Evolutionary conservation across 148 eudicot species (phyloP), one percentile per base, ranked within the genome.

Genomic region (Chenopodium album): DNA sequence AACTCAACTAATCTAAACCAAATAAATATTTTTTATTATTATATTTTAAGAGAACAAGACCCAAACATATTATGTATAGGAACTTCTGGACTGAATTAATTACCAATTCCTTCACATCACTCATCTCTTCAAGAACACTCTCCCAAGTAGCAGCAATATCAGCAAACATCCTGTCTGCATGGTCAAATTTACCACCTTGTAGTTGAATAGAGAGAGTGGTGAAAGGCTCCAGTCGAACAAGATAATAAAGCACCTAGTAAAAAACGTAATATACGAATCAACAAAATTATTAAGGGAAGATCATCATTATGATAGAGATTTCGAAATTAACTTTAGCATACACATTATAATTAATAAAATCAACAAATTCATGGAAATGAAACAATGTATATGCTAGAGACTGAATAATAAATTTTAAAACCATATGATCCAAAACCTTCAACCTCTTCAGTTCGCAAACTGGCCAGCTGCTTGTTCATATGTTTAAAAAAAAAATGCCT

Each of bases 101-200:
- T 91, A 96, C 99, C 98, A 97, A 81, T 92, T 97, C 99, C 85
- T 97, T 97, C 74, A 97, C 99, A 84, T 97, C 98, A 87, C 95
- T 94, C 97, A 97, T 97, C 78, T 97, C 99, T 88, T 97, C 98
- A 22, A 92, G 90, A 86, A 97, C 94, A 80, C 99, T 90, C 83
- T 90, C 92, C 99, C 99, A 97, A 71, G 99, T 97, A 78, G 94
- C 92, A 78, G 89, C 87, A 85, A 97, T 89, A 85, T 97, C 99
- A n/a, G 86, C 83, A 89, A 97, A 97, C 98, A 97, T 97, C 89
- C 97, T 90, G 89, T 97, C 99, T 74, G 98, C 98, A 89, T 92
- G 99, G 85, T 94, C 98, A 87, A 97, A 97, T 78, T 94, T 92
- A 74, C 98, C 99, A 85, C 99, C 98, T 90, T 94, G 97, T 75